Percentiles rank a stretch among this genome's conserved stretches.
These are phyloP conservation scores for Ophiostoma sp. DNA, from an alignment of 2,329 filamentous ascomycete genomes.

Conservation along the genomic window DNA sequence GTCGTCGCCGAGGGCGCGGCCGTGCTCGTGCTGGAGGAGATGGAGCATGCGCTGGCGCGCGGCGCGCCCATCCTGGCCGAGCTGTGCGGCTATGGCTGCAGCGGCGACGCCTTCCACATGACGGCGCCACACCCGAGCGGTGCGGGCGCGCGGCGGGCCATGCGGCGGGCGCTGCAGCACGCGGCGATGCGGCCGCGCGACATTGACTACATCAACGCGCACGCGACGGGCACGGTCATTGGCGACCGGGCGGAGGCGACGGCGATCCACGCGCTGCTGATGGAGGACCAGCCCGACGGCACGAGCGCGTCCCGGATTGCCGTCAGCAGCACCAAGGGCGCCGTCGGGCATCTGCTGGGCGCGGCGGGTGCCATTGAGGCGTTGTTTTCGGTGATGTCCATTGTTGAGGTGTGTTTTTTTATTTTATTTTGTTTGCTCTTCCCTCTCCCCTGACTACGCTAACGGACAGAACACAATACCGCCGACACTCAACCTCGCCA, in stretches of 20 bases:
- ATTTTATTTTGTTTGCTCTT: not conserved
- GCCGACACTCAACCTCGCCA: conserved; percentile 76
- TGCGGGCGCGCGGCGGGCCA: conserved; percentile 72
- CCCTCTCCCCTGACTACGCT: not conserved
- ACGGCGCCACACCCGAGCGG: conserved; percentile 84
- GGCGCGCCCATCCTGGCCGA: conserved; percentile 84
- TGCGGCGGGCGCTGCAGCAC: conserved; percentile 74
- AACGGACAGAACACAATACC: conserved; percentile 64
- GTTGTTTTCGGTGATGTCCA: conserved; percentile 73
- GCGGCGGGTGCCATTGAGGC: conserved; percentile 89
- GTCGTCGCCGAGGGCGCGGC: conserved; percentile 91
- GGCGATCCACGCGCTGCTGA: conserved; percentile 72
- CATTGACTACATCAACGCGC: conserved; percentile 91
- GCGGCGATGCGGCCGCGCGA: conserved; percentile 62
- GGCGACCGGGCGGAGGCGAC: conserved; percentile 84
- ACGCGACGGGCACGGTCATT: conserved; percentile 81
- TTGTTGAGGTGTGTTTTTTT: conserved; percentile 60
- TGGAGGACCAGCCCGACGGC: conserved; percentile 54
- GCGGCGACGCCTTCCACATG: conserved; percentile 87
- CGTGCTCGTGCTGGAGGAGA: conserved; percentile 79
- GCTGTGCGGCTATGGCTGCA: conserved; percentile 80
- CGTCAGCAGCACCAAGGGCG: conserved; percentile 90
- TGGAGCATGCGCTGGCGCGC: conserved; percentile 76
- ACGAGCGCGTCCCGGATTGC: conserved; percentile 52
- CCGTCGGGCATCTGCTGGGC: conserved; percentile 84